Evolutionary conservation across 352 stramenopile genomes (phyloP).

Genomic region (Globisporangium mamillatum): DNA sequence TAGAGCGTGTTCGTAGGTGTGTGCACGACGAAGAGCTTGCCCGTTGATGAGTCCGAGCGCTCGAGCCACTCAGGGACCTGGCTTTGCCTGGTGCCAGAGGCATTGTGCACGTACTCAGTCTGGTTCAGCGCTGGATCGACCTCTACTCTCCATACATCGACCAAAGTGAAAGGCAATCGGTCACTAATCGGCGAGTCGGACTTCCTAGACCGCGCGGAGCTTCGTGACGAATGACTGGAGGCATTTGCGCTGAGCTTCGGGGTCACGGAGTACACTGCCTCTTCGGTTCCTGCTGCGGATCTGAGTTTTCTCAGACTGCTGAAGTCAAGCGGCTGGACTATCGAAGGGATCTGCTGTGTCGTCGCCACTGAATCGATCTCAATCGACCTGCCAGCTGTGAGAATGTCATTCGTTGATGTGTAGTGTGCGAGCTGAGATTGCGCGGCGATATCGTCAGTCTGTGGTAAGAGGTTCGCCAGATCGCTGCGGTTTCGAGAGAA

Average conservation of each 20-base stretch:
- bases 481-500: constrained; percentile 7
- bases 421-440: not conserved
- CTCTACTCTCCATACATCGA: constrained; percentile 17
- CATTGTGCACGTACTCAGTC: constrained; percentile 14
- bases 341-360: constrained; percentile 13
- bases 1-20: constrained; percentile 17
- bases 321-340: constrained; percentile 16
- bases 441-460: not conserved
- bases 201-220: not conserved
- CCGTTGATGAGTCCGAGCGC: constrained; percentile 9
- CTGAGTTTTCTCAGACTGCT: constrained; percentile 11
- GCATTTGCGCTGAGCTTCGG: not conserved
- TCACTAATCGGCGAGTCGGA: not conserved
- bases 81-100: constrained; percentile 10
- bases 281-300: not conserved
- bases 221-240: not conserved
- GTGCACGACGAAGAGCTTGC: constrained; percentile 18
- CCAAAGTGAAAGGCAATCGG: constrained; percentile 7
- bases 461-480: not conserved
- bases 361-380: constrained; percentile 10
- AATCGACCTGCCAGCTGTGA: not conserved
- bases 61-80: constrained; percentile 19
- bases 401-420: constrained; percentile 1
- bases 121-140: not conserved
- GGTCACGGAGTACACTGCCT: not conserved